Percentiles rank a stretch among this genome's conserved stretches.
phyloP scores from a whole-genome alignment of 495 filamentous ascomycete genomes.

The Podospora conica region DNA sequence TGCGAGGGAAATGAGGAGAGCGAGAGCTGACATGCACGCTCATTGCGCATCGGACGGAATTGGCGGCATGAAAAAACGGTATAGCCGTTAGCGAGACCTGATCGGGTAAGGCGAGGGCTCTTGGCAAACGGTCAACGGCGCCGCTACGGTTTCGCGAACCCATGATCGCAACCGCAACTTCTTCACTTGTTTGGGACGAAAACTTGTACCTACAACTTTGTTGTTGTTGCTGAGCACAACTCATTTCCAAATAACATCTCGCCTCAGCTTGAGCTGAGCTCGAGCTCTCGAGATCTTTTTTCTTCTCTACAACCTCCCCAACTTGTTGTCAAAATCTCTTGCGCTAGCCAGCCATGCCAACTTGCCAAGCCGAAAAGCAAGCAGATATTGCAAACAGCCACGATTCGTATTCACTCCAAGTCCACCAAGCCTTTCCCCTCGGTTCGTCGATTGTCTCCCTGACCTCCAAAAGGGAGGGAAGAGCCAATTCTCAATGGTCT shows the following conservation, averaged over 20 bases:
- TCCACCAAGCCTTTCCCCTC: not conserved
- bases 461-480: not conserved
- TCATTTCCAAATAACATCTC: too few species aligned
- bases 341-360: not conserved
- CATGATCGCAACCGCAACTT: too few species aligned
- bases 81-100: not conserved
- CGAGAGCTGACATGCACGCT: conserved; percentile 11
- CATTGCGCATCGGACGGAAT: not conserved
- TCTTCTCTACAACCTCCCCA: not conserved
- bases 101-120: not conserved
- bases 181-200: too few species aligned
- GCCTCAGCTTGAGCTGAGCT: not conserved
- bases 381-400: not conserved
- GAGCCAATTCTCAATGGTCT: not conserved
- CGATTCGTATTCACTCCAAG: not conserved
- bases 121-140: not conserved
- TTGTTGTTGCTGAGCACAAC: too few species aligned
- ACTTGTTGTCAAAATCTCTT: not conserved
- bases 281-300: not conserved
- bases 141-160: too few species aligned
- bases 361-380: not conserved
- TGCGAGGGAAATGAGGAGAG: conserved; percentile 12
- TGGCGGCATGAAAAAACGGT: conserved; percentile 1
- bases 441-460: not conserved
- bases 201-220: too few species aligned